Evolutionary conservation across 352 stramenopile genomes (phyloP).

Genomic region (Globisporangium heterothallicum): DNA sequence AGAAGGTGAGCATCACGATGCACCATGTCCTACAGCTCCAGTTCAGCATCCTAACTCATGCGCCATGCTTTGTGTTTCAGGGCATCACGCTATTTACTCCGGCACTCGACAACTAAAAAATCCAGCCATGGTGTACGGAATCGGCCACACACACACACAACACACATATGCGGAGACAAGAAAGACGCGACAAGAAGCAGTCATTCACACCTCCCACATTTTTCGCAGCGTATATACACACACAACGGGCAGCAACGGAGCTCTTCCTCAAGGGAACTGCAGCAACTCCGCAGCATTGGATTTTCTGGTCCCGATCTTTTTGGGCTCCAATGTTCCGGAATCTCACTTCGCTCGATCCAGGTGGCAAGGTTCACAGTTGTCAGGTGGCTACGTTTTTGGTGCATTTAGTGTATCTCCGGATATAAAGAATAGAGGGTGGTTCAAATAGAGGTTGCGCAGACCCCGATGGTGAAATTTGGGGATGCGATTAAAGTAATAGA

Average conservation of each 20-base stretch:
- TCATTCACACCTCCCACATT: neutral
- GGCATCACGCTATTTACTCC: conserved; percentile 18
- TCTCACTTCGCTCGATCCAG: conserved; percentile 4
- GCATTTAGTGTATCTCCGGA: neutral
- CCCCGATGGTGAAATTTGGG: neutral
- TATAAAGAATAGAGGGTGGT: conserved; percentile 8
- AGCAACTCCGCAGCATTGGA: conserved; percentile 1
- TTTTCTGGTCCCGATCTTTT: conserved; percentile 11
- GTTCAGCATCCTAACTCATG: neutral
- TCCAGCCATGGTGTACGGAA: conserved; percentile 1
- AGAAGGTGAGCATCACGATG: conserved; percentile 23
- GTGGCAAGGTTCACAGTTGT: too few species aligned
- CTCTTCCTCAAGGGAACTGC: conserved; percentile 1
- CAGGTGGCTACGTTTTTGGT: conserved; percentile 7
- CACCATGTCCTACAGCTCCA: neutral
- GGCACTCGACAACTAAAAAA: conserved; percentile 14
- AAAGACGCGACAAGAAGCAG: conserved; percentile 5
- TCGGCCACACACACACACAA: neutral
- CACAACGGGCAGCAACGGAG: neutral
- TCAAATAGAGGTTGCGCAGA: conserved; percentile 2
- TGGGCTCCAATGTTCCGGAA: neutral
- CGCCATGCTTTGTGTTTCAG: conserved; percentile 4
- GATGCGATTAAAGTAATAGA: neutral
- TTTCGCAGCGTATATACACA: neutral
- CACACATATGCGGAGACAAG: too few species aligned